Percentiles rank a stretch among this genome's conserved stretches.
phyloP scores from a whole-genome alignment of 1,284 basidiomycete species.

The Fomitopsis schrenkii region DNA sequence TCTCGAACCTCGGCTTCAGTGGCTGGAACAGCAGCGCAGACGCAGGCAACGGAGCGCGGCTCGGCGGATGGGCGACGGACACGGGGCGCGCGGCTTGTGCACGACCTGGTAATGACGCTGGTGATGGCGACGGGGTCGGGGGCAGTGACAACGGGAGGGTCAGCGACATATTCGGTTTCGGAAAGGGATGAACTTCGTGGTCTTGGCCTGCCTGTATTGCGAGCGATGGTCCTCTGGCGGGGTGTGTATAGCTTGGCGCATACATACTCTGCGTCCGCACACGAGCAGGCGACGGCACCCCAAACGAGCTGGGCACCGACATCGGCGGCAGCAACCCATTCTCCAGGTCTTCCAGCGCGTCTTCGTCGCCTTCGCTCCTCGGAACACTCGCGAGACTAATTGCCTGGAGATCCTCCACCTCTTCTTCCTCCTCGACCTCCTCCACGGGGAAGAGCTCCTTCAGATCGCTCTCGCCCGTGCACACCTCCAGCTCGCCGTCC shows the following conservation, averaged over 20 bases:
- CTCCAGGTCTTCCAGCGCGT: slow-evolving; percentile 13
- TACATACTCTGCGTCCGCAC: slow-evolving; percentile 27
- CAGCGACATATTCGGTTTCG: not conserved
- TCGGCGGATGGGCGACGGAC: not conserved
- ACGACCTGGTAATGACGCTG: not conserved
- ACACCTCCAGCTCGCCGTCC: slow-evolving; percentile 13
- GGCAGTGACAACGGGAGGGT: slow-evolving; percentile 6
- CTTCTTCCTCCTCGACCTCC: slow-evolving; percentile 39
- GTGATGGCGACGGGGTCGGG: not conserved
- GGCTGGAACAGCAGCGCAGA: slow-evolving; percentile 19
- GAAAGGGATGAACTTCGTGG: not conserved
- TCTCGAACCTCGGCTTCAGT: slow-evolving; percentile 15
- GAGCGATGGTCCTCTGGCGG: slow-evolving; percentile 3
- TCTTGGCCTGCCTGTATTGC: not conserved
- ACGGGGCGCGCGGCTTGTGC: not conserved
- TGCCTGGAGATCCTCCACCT: slow-evolving; percentile 7
- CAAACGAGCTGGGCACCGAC: not conserved
- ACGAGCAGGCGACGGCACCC: slow-evolving; percentile 22
- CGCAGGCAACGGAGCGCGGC: slow-evolving; percentile 8
- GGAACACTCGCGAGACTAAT: slow-evolving; percentile 6
- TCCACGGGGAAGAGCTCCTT: slow-evolving; percentile 44
- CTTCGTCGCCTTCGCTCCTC: slow-evolving; percentile 9
- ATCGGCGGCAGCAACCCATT: slow-evolving; percentile 15
- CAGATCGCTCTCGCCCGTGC: slow-evolving; percentile 22
- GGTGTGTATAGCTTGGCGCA: slow-evolving; percentile 4